Conservation (phyloP, 2,329 filamentous ascomycete species). For the Fusarium gaditjirri region DNA sequence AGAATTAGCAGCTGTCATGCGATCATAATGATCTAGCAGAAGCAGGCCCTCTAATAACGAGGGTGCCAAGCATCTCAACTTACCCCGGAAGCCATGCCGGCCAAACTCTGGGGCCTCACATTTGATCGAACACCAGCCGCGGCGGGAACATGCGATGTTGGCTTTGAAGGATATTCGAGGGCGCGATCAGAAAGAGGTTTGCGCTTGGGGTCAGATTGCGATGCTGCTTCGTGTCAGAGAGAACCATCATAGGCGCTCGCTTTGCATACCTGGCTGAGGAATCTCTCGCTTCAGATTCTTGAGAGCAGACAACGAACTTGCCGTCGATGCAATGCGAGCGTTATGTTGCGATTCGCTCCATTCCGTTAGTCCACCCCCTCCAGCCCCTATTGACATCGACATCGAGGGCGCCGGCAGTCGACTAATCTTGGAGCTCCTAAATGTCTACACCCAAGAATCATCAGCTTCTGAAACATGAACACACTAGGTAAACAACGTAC, state of each 20-base stretch:
- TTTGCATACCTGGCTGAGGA: conserved; percentile 55
- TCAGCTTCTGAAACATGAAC: neutral
- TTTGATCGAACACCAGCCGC: conserved; percentile 55
- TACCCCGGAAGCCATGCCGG: conserved; percentile 46
- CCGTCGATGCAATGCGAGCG: conserved; percentile 58
- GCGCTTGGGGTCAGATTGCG: conserved; percentile 68
- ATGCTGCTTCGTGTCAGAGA: conserved; percentile 52
- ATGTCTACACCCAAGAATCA: conserved; percentile 33
- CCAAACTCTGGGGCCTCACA: conserved; percentile 58
- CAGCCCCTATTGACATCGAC: conserved; percentile 38
- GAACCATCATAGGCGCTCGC: neutral
- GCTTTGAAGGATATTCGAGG: conserved; percentile 59
- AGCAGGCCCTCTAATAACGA: neutral
- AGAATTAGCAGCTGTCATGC: conserved; percentile 8
- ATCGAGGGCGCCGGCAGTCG: conserved; percentile 46
- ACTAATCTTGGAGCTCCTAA: conserved; percentile 48
- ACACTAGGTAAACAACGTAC: conserved; percentile 34
- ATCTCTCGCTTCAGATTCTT: conserved; percentile 64
- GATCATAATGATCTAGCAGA: conserved; percentile 1
- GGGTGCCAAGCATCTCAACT: conserved; percentile 9
- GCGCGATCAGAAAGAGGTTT: conserved; percentile 67
- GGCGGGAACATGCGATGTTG: conserved; percentile 51
- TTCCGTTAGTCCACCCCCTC: conserved; percentile 60
- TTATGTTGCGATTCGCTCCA: conserved; percentile 71
- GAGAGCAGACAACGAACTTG: conserved; percentile 52